Evolutionary conservation across 2,329 filamentous ascomycete species (phyloP).

Genomic region (Neofusicoccum kwambonambiense): DNA sequence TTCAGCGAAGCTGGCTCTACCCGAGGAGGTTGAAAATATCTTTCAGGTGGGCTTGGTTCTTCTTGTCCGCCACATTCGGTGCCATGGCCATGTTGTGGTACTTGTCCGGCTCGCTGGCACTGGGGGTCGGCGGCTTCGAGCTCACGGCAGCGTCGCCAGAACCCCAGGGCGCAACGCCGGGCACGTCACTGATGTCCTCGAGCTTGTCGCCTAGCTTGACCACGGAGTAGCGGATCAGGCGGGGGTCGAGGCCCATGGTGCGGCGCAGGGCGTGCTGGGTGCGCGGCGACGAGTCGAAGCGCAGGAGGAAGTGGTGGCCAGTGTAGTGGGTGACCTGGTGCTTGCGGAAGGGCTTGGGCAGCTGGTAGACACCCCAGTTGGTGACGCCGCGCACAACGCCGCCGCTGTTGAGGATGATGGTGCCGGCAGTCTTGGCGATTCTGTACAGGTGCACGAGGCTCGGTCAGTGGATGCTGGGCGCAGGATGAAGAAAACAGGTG

Average conservation of each 20-base stretch:
- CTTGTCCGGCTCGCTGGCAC: too few species aligned
- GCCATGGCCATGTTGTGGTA: background rate
- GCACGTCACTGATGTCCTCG: conserved; percentile 59
- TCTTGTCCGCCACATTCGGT: too few species aligned
- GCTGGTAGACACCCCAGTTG: conserved; percentile 92
- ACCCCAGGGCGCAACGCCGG: conserved; percentile 35
- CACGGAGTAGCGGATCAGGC: conserved; percentile 82
- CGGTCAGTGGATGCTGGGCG: background rate
- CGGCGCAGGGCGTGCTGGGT: conserved; percentile 73
- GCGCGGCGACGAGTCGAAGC: conserved; percentile 76
- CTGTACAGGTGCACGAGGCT: conserved; percentile 46
- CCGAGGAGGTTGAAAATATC: background rate
- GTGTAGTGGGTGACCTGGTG: conserved; percentile 80
- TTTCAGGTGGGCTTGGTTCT: background rate
- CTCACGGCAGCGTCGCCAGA: background rate
- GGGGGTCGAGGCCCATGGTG: conserved; percentile 79
- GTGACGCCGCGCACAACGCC: conserved; percentile 89
- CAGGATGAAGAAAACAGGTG: background rate
- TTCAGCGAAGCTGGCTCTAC: too few species aligned
- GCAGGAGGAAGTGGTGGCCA: conserved; percentile 97
- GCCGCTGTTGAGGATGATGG: conserved; percentile 75
- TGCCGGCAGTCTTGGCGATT: conserved; percentile 83
- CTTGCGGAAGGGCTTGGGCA: conserved; percentile 75
- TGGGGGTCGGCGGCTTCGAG: background rate
- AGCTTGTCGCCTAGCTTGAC: conserved; percentile 78